Evolutionary conservation across 2,329 filamentous ascomycete genomes (phyloP).

Genomic region (Neurospora crassa): DNA sequence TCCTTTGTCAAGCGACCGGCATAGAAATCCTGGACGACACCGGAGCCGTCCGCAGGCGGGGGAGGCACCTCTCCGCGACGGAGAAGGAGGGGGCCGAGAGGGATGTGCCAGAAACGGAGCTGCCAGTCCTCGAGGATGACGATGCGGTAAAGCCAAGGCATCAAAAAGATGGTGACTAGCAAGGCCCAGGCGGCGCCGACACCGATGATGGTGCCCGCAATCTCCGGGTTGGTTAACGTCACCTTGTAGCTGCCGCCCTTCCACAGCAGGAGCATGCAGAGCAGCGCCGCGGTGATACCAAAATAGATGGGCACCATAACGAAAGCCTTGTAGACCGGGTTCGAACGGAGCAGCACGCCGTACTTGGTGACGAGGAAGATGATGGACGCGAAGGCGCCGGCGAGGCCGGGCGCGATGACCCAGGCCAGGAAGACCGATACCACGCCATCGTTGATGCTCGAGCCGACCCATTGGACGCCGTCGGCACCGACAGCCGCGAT

Average conservation of each 20-base stretch:
- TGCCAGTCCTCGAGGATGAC: conserved; percentile 53
- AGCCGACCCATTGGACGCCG: conserved; percentile 44
- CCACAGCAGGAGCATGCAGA: conserved; percentile 53
- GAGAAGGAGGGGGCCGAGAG: conserved; percentile 43
- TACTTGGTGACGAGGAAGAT: conserved; percentile 50
- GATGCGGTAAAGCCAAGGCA: conserved; percentile 49
- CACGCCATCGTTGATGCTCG: conserved; percentile 38
- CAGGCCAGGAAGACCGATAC: conserved; percentile 52
- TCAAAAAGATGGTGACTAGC: conserved; percentile 42
- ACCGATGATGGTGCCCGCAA: conserved; percentile 45
- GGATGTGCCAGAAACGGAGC: conserved; percentile 44
- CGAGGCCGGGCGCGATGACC: conserved; percentile 48
- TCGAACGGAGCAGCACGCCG: conserved; percentile 41
- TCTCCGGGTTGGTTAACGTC: conserved; percentile 36
- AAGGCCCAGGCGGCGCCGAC: conserved; percentile 39
- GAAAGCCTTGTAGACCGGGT: conserved; percentile 44
- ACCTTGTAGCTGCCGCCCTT: conserved; percentile 38
- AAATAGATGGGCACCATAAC: conserved; percentile 47
- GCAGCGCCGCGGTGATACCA: conserved; percentile 41
- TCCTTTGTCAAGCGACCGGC: conserved; percentile 44
- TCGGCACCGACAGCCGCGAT: conserved; percentile 42
- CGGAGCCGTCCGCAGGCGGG: conserved; percentile 31
- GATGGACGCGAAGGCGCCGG: conserved; percentile 41
- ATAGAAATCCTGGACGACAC: conserved; percentile 44
- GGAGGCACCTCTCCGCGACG: conserved; percentile 30